Conservation (phyloP, 1,284 basidiomycete genomes). For the Trichosporon coremiiforme region DNA sequence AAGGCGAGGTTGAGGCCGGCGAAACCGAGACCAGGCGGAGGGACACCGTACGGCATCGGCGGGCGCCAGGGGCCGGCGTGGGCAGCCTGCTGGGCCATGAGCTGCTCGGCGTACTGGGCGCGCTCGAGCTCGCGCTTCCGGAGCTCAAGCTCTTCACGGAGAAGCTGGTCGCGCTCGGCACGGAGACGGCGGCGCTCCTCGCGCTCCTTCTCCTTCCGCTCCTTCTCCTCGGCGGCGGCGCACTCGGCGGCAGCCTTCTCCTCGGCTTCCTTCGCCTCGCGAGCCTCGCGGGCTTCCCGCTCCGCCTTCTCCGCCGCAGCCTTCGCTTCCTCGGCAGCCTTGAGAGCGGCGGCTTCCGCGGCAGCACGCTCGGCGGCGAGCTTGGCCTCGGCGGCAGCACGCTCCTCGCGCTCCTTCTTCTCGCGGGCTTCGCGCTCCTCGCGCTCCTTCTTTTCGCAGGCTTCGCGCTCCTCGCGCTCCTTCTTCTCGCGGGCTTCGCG, state of each 20-base stretch:
- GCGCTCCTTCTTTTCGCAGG: no score
- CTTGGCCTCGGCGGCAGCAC: neutral
- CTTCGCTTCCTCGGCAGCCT: conserved; percentile 3
- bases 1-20: neutral
- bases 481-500: no score
- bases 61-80: conserved; percentile 4
- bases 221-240: conserved; percentile 3
- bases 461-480: no score
- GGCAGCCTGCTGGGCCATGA: neutral
- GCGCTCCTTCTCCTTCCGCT: neutral
- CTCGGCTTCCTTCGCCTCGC: neutral
- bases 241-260: conserved; percentile 6
- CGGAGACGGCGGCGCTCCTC: conserved; percentile 10
- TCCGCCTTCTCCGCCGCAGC: conserved; percentile 10
- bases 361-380: neutral
- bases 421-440: no score
- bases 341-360: neutral
- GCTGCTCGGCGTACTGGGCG: neutral
- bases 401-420: neutral
- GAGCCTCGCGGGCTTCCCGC: neutral
- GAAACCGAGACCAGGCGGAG: neutral
- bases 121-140: conserved; percentile 7
- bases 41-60: conserved; percentile 8
- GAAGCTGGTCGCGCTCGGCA: neutral
- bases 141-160: neutral